phyloP scores from a whole-genome alignment of 75 land plant genomes.

The Gnetum montanum region DNA sequence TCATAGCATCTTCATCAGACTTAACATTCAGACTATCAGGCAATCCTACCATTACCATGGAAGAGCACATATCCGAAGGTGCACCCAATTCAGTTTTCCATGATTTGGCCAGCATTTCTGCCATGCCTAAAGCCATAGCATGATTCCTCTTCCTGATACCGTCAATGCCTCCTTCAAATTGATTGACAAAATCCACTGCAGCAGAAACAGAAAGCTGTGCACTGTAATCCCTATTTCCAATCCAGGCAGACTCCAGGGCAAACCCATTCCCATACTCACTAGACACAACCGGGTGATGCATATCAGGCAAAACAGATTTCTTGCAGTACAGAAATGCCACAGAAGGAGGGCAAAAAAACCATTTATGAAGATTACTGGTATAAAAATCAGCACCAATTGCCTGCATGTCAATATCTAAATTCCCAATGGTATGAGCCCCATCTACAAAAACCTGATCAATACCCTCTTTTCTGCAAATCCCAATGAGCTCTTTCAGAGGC shows the following conservation, averaged over 20 bases:
- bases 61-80: slow-evolving; percentile 25
- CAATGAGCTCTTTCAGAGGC: slow-evolving; percentile 24
- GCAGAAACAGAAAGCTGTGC: slow-evolving; percentile 34
- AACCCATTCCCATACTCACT: slow-evolving; percentile 32
- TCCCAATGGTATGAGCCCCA: slow-evolving; percentile 47
- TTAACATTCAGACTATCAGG: slow-evolving; percentile 11
- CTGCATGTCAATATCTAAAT: slow-evolving; percentile 25
- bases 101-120: slow-evolving; percentile 31
- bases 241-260: slow-evolving; percentile 31
- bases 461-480: slow-evolving; percentile 32
- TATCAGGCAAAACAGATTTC: slow-evolving; percentile 11
- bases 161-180: slow-evolving; percentile 19
- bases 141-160: slow-evolving; percentile 18
- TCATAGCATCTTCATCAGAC: slow-evolving; percentile 25
- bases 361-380: slow-evolving; percentile 46
- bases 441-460: slow-evolving; percentile 39
- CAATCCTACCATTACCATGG: slow-evolving; percentile 44
- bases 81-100: slow-evolving; percentile 45
- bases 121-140: slow-evolving; percentile 19
- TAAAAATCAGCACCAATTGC: slow-evolving; percentile 44
- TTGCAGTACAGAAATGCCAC: slow-evolving; percentile 33
- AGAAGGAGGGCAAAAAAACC: slow-evolving; percentile 35
- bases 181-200: slow-evolving; percentile 23
- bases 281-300: slow-evolving; percentile 41
- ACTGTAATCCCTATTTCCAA: slow-evolving; percentile 49